phyloP scores from a whole-genome alignment of 768 basidiomycete species.

The Amanita pseudoporphyria region DNA sequence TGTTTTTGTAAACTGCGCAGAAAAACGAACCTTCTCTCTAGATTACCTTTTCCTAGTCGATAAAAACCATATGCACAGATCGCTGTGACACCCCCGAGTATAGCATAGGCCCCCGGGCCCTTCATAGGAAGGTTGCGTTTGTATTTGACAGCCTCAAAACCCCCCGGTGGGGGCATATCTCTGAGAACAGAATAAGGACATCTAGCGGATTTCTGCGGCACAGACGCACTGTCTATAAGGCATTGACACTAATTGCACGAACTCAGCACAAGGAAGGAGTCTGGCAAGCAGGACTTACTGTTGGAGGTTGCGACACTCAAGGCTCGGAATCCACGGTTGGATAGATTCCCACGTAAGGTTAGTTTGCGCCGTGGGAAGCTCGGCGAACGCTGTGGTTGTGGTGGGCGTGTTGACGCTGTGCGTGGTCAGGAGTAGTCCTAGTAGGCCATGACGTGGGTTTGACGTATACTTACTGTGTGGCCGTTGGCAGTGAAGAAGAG shows the following conservation, averaged over 20 bases:
- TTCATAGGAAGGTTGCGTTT: conserved; percentile 90
- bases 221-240: conserved; percentile 54
- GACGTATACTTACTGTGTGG: neutral
- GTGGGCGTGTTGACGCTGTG: neutral
- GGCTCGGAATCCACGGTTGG: conserved; percentile 4
- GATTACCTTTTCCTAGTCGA: conserved; percentile 80
- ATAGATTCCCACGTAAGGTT: conserved; percentile 4
- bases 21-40: conserved; percentile 81
- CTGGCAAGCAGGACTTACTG: conserved; percentile 2
- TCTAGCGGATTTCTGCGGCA: conserved; percentile 12
- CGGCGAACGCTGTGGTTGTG: neutral
- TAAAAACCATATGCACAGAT: conserved; percentile 91
- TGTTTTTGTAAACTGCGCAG: conserved; percentile 11
- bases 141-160: conserved; percentile 90
- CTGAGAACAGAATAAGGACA: conserved; percentile 32
- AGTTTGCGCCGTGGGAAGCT: conserved; percentile 3
- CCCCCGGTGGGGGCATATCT: conserved; percentile 92
- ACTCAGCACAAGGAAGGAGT: neutral
- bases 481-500: neutral
- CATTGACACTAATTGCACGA: conserved; percentile 35
- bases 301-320: neutral
- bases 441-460: neutral
- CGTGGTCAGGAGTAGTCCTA: neutral
- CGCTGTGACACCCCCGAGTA: conserved; percentile 79
- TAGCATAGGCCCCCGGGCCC: conserved; percentile 74